A percentile compares a stretch with the other conserved stretches of the same genome.
Conservation (phyloP, 1,284 basidiomycete genomes). For the Marasmius tenuissimus region DNA sequence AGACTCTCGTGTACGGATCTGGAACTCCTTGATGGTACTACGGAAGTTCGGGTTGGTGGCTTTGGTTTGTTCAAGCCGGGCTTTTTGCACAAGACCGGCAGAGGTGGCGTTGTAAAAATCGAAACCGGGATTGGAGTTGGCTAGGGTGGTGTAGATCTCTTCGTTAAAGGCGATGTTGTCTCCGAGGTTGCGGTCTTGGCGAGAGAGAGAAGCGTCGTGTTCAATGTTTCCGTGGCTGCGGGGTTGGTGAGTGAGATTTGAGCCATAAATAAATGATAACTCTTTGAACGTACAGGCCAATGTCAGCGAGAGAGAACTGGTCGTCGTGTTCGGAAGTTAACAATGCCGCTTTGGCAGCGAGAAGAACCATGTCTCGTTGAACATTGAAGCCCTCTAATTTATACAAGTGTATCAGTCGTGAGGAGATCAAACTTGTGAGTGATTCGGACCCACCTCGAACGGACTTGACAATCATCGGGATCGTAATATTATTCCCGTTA, state of each 20-base stretch:
- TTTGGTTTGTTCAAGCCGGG: not conserved
- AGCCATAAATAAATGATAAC: no score
- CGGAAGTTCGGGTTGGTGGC: not conserved
- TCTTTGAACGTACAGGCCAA: no score
- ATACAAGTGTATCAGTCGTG: no score
- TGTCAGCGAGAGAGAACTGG: no score
- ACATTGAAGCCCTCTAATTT: no score
- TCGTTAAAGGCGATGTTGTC: not conserved
- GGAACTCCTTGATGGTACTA: not conserved
- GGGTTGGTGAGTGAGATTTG: not conserved
- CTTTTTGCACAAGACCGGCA: not conserved
- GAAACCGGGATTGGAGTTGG: not conserved
- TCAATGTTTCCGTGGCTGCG: not conserved
- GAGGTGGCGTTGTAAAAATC: not conserved
- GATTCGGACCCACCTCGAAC: no score
- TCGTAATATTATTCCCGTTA: no score
- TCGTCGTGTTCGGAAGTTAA: no score
- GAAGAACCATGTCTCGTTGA: no score
- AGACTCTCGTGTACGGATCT: not conserved
- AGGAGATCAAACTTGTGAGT: no score
- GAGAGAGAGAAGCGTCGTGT: not conserved
- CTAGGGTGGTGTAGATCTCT: not conserved
- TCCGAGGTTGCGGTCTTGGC: not conserved
- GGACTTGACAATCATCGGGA: no score
- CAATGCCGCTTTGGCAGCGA: no score